Conservation (phyloP, 2,329 filamentous ascomycete genomes). For the Nectriaceae sp. region DNA sequence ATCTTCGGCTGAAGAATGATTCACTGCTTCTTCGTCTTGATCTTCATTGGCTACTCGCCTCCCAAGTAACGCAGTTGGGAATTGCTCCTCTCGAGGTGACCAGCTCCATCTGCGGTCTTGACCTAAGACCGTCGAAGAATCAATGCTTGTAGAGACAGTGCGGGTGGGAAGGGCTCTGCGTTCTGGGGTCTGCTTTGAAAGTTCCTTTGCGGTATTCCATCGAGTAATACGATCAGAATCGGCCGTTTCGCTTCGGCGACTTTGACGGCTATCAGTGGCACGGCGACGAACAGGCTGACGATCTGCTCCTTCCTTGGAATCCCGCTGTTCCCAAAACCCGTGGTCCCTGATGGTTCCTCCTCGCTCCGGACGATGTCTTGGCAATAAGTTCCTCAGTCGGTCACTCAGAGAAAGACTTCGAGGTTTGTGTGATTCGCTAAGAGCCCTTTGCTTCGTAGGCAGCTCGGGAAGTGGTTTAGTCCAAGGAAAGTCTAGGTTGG, state of each 20-base stretch:
- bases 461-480: neutral
- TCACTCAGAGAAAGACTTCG: constrained; percentile 34
- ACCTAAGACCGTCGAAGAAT: neutral
- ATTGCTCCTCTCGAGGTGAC: constrained; percentile 11
- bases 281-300: constrained; percentile 6
- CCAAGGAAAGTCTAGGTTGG: no score
- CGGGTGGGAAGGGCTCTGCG: neutral
- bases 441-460: neutral
- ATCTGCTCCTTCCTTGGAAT: constrained; percentile 3
- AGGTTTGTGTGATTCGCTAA: constrained; percentile 3
- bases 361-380: constrained; percentile 50
- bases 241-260: constrained; percentile 17
- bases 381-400: constrained; percentile 49
- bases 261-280: constrained; percentile 15
- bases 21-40: constrained; percentile 3
- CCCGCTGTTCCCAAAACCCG: constrained; percentile 30
- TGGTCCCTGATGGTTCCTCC: constrained; percentile 47
- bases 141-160: neutral
- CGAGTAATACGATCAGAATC: constrained; percentile 34
- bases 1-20: neutral
- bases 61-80: neutral
- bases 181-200: constrained; percentile 15
- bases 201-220: constrained; percentile 39
- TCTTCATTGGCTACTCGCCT: neutral
- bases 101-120: constrained; percentile 20